A percentile compares a stretch with the other conserved stretches of the same genome.
phyloP scores from a whole-genome alignment of 257 asterid genomes.

The Solanum chiquidenum region DNA sequence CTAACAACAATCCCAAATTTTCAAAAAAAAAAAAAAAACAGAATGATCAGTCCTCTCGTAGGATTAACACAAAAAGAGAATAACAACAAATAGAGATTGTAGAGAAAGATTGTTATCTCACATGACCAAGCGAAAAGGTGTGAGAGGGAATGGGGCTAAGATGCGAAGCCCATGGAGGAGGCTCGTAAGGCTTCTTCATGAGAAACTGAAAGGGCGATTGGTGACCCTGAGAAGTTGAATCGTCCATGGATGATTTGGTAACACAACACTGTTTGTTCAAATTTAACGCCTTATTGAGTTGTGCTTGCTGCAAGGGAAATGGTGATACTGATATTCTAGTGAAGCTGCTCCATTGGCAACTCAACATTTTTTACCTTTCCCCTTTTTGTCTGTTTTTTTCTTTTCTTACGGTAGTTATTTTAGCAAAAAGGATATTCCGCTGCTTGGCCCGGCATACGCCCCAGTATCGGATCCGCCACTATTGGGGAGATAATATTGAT shows the following conservation, averaged over 20 bases:
- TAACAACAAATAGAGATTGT: background rate
- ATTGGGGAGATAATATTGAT: too few relatives aligned
- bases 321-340: background rate
- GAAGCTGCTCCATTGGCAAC: background rate
- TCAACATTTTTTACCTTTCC: background rate
- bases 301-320: background rate
- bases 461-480: background rate
- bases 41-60: background rate
- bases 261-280: background rate
- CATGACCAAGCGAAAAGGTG: slow-evolving; percentile 70
- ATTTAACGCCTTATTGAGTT: background rate
- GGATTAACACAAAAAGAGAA: background rate
- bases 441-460: background rate
- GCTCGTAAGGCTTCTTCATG: slow-evolving; percentile 46
- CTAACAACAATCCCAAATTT: slow-evolving; percentile 11
- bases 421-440: background rate
- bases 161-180: slow-evolving; percentile 80
- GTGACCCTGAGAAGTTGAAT: background rate
- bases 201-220: slow-evolving; percentile 22
- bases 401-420: background rate
- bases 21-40: background rate
- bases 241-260: background rate
- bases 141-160: slow-evolving; percentile 71
- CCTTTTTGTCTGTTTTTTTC: too few relatives aligned
- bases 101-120: slow-evolving; percentile 5